phyloP scores from a whole-genome alignment of 306 rosid genomes.

The Boehmeria nivea region DNA sequence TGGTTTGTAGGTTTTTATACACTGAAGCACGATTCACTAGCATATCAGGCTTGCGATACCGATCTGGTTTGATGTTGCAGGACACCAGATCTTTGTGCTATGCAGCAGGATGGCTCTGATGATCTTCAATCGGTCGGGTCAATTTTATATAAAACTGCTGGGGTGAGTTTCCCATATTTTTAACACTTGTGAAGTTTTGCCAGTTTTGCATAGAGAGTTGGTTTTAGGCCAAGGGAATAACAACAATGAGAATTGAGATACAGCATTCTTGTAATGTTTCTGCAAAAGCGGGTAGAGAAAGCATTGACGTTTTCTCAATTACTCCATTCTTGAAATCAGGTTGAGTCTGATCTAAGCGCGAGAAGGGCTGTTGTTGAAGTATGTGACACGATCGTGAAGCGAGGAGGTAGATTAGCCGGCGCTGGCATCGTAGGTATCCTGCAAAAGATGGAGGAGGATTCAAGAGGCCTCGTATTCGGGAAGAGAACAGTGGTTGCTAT shows the following conservation, averaged over 20 bases:
- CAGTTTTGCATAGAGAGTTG: no score
- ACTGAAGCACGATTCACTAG: no score
- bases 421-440: slow-evolving; percentile 91
- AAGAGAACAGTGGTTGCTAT: slow-evolving; percentile 86
- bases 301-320: not conserved
- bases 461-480: slow-evolving; percentile 49
- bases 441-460: slow-evolving; percentile 78
- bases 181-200: not conserved
- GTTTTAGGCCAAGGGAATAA: no score
- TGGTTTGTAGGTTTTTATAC: no score
- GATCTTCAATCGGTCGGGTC: slow-evolving; percentile 72
- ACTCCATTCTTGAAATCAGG: slow-evolving; percentile 30
- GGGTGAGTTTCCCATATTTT: slow-evolving; percentile 41
- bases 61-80: slow-evolving; percentile 25
- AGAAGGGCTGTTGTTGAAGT: slow-evolving; percentile 75
- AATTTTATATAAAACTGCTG: slow-evolving; percentile 51
- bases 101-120: slow-evolving; percentile 74
- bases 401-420: slow-evolving; percentile 93
- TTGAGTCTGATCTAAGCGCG: slow-evolving; percentile 49
- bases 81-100: slow-evolving; percentile 73
- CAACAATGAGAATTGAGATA: no score
- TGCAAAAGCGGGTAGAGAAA: not conserved
- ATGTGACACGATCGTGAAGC: slow-evolving; percentile 68
- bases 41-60: not conserved
- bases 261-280: not conserved